Evolutionary conservation across 73 alveolate genomes (phyloP).

Genomic region (Symbiodinium pilosum): DNA sequence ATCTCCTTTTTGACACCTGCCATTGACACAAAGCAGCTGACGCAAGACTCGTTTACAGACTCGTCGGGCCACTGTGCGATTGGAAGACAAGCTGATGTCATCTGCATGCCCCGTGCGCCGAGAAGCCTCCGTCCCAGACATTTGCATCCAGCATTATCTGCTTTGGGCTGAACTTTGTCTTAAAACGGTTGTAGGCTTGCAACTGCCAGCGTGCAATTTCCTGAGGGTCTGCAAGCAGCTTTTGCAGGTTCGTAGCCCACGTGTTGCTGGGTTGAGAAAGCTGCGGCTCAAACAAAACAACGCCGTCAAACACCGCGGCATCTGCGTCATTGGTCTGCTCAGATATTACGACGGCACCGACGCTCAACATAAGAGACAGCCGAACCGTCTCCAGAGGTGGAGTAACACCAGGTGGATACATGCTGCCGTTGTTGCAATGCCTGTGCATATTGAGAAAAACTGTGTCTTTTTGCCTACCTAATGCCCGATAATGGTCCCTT

Average conservation of each 20-base stretch:
- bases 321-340: neutral
- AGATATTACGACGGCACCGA: conserved; percentile 18
- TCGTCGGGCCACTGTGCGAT: no score
- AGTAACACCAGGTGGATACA: neutral
- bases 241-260: neutral
- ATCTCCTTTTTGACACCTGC: no score
- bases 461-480: neutral
- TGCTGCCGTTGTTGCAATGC: neutral
- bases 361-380: neutral
- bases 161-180: neutral
- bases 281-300: conserved; percentile 19
- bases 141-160: conserved; percentile 8
- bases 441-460: conserved; percentile 7
- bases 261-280: neutral
- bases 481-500: neutral
- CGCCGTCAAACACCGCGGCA: neutral
- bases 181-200: neutral
- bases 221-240: neutral
- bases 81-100: no score
- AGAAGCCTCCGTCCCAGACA: conserved; percentile 9
- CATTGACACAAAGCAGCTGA: no score
- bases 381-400: neutral
- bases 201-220: neutral
- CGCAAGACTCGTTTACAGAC: no score
- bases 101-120: neutral